Evolutionary conservation across 148 eudicot species (phyloP).

Genomic region (Fagopyrum esculentum): DNA sequence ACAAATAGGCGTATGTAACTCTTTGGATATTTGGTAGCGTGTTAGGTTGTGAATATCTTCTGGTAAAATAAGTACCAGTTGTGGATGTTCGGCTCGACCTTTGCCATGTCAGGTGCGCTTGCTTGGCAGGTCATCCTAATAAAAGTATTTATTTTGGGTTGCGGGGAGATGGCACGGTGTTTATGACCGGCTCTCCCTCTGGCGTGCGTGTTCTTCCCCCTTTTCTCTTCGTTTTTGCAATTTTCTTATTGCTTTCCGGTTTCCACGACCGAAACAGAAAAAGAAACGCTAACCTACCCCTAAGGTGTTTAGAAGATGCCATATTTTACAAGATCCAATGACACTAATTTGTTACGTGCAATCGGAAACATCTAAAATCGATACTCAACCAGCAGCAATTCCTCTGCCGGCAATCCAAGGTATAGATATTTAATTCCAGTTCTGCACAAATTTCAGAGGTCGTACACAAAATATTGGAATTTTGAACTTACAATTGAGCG

Average conservation of each 20-base stretch:
- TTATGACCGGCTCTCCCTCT: conserved; percentile 5
- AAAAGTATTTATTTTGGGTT: conserved; percentile 19
- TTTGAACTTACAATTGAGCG: too few relatives aligned
- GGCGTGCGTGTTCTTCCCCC: neutral
- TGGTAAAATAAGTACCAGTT: neutral
- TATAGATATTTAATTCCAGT: too few relatives aligned
- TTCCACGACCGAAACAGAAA: neutral
- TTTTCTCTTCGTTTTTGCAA: neutral
- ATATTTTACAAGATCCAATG: too few relatives aligned
- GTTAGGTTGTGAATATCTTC: neutral
- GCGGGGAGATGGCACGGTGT: conserved; percentile 15
- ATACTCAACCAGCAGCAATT: too few relatives aligned
- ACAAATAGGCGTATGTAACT: neutral
- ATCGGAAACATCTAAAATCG: too few relatives aligned
- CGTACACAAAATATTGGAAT: too few relatives aligned
- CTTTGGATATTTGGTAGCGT: neutral
- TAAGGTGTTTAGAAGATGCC: too few relatives aligned
- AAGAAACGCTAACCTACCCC: neutral
- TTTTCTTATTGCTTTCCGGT: neutral
- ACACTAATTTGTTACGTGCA: too few relatives aligned
- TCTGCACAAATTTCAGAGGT: too few relatives aligned
- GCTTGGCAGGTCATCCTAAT: conserved; percentile 45
- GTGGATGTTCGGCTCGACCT: conserved; percentile 26
- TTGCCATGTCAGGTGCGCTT: conserved; percentile 72
- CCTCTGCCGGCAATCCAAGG: too few relatives aligned